Evolutionary conservation across 805 yeast species (phyloP).

Genomic region (Monosporozyma yasuniensis): DNA sequence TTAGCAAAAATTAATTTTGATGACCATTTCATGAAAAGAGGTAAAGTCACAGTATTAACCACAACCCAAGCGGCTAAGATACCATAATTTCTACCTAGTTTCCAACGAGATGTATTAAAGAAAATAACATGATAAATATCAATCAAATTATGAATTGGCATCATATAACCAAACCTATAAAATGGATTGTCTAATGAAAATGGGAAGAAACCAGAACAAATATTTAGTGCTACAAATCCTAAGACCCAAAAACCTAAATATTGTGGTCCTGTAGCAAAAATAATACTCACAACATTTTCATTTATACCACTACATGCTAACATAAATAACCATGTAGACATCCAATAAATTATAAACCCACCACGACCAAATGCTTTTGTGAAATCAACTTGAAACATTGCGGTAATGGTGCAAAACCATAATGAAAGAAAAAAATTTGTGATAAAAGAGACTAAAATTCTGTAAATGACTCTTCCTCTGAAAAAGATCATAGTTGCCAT

Average conservation of each 20-base stretch:
- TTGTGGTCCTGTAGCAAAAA: conserved; percentile 46
- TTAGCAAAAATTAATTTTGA: too few relatives aligned
- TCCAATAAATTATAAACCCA: conserved; percentile 72
- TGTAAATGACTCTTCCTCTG: conserved; percentile 40
- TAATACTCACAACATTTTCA: conserved; percentile 50
- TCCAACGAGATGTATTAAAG: conserved; percentile 46
- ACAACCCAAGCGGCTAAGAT: conserved; percentile 53
- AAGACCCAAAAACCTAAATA: conserved; percentile 71
- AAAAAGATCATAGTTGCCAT: conserved; percentile 40
- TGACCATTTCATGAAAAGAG: conserved; percentile 53
- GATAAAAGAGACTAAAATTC: conserved; percentile 40
- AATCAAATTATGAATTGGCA: conserved; percentile 59
- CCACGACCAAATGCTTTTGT: conserved; percentile 59
- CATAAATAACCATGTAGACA: conserved; percentile 58
- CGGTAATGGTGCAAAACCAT: conserved; percentile 48
- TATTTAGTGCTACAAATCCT: conserved; percentile 58
- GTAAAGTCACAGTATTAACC: conserved; percentile 36
- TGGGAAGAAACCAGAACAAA: conserved; percentile 61
- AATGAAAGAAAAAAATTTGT: conserved; percentile 51
- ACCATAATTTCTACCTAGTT: conserved; percentile 53
- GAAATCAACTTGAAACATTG: conserved; percentile 60
- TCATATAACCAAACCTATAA: conserved; percentile 54
- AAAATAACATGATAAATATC: conserved; percentile 54
- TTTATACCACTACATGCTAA: conserved; percentile 68
- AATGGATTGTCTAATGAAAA: conserved; percentile 47